Evolutionary conservation across 805 yeast species (phyloP).

Genomic region (Naumovozyma baii): DNA sequence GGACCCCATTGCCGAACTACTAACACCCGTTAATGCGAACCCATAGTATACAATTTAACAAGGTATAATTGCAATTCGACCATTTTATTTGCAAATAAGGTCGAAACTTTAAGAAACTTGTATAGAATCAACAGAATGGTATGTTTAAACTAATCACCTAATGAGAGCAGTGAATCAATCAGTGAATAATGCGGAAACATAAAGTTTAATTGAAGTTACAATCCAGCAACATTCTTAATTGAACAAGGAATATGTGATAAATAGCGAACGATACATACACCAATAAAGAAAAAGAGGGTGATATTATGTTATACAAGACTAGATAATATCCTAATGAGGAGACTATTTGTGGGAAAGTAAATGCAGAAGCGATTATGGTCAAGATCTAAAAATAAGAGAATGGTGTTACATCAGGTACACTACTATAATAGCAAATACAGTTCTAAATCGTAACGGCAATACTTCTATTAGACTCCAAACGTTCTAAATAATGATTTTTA

Average conservation of each 20-base stretch:
- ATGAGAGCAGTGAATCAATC: too few species aligned
- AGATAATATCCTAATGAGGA: too few species aligned
- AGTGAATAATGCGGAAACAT: background rate
- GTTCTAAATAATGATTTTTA: too few species aligned
- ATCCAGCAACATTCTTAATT: too few species aligned
- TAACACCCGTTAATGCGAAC: too few species aligned
- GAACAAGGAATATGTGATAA: too few species aligned
- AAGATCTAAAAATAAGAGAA: background rate
- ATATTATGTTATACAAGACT: too few species aligned
- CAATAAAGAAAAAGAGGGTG: too few species aligned
- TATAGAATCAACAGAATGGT: slow-evolving; percentile 1
- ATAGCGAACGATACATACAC: too few species aligned
- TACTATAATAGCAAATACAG: background rate
- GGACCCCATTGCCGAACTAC: too few species aligned
- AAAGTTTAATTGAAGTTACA: background rate
- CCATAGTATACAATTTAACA: background rate
- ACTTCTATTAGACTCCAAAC: background rate
- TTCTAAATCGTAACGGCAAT: background rate
- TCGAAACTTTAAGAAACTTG: slow-evolving; percentile 1
- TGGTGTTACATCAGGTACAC: background rate
- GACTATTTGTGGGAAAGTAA: too few species aligned
- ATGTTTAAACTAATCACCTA: background rate
- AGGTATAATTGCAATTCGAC: background rate
- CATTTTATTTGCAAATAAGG: background rate
- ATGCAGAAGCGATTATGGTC: too few species aligned